phyloP scores from a whole-genome alignment of 257 asterid genomes.

The Solanum gandarillasii region DNA sequence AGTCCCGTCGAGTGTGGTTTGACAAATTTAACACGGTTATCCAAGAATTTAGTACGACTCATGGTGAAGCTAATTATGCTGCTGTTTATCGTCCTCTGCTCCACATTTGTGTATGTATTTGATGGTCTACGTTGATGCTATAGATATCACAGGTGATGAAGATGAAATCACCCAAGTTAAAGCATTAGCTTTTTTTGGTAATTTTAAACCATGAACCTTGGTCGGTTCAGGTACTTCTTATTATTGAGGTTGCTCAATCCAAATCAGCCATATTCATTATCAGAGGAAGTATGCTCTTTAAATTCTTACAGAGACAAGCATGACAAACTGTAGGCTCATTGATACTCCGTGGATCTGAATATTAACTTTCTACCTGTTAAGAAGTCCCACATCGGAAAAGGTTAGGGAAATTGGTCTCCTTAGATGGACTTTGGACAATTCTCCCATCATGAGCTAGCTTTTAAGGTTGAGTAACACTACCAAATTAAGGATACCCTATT shows the following conservation, averaged over 20 bases:
- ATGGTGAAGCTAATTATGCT: not conserved
- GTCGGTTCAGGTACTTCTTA: not conserved
- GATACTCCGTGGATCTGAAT: not conserved
- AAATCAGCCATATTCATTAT: not conserved
- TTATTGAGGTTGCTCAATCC: not conserved
- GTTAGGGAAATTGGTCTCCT: not conserved
- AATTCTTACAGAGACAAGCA: not conserved
- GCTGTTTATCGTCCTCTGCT: not conserved
- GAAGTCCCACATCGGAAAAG: not conserved
- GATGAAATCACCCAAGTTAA: not conserved
- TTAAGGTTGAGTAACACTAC: not conserved
- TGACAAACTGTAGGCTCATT: not conserved
- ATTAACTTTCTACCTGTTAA: not conserved
- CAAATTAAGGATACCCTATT: not conserved
- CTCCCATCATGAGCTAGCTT: not conserved
- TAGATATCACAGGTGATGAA: not conserved
- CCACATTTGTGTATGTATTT: not conserved
- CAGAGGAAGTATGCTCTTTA: not conserved
- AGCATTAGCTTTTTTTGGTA: not conserved
- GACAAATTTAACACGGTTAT: not conserved
- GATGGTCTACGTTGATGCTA: not conserved
- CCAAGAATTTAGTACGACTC: not conserved
- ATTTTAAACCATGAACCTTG: not conserved
- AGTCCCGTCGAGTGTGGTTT: not conserved
- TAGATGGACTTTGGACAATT: not conserved